Conservation (phyloP, 495 filamentous ascomycete genomes). For the Xylaria palmicola region DNA sequence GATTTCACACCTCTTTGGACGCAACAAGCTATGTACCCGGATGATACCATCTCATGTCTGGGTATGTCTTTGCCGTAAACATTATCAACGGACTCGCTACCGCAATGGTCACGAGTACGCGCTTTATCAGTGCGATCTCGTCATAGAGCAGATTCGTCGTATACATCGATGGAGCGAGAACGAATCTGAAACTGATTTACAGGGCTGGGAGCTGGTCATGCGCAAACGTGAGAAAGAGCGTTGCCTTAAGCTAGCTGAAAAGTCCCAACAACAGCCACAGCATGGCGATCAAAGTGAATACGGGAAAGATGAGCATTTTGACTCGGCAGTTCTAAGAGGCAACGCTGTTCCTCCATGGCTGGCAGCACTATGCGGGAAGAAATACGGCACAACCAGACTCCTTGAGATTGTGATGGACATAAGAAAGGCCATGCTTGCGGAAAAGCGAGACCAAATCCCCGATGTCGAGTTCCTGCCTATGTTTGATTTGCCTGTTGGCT, state of each 20-base stretch:
- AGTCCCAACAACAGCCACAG: too few species aligned
- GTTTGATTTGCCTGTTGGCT: too few species aligned
- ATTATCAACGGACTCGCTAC: constrained; percentile 78
- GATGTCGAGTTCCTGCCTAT: constrained; percentile 69
- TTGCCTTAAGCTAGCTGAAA: too few species aligned
- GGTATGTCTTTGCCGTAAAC: constrained; percentile 76
- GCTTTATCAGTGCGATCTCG: constrained; percentile 57
- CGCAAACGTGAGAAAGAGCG: constrained; percentile 56
- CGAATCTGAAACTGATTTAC: constrained; percentile 47
- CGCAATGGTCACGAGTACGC: constrained; percentile 60
- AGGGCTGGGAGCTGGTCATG: constrained; percentile 47
- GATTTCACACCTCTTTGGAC: constrained; percentile 83
- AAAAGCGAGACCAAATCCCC: constrained; percentile 46
- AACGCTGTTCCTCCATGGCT: constrained; percentile 48
- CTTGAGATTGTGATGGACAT: constrained; percentile 37
- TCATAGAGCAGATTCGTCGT: constrained; percentile 55
- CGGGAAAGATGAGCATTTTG: constrained; percentile 27
- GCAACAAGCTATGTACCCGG: constrained; percentile 76
- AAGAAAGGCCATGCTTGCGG: constrained; percentile 29
- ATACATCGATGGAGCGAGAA: constrained; percentile 59
- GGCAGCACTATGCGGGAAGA: constrained; percentile 25
- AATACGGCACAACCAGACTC: constrained; percentile 40
- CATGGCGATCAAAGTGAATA: constrained; percentile 20
- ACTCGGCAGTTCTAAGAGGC: constrained; percentile 24
- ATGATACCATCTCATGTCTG: constrained; percentile 63